Evolutionary conservation across 2,329 filamentous ascomycete genomes (phyloP).

Genomic region (Botrytis hyacinthi): DNA sequence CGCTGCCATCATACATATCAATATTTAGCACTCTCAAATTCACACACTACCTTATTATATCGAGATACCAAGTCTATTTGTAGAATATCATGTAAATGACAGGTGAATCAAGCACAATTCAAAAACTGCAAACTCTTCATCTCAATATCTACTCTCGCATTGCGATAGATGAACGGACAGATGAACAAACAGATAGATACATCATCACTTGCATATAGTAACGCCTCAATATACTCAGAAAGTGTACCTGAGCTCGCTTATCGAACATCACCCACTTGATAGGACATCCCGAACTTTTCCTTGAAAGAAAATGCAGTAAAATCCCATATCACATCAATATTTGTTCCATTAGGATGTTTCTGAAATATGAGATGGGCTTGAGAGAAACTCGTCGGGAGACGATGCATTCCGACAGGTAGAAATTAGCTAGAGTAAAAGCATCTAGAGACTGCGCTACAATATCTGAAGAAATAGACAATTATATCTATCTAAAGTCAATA

Average conservation of each 20-base stretch:
- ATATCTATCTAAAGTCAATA: neutral
- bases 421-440: neutral
- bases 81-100: neutral
- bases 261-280: no score
- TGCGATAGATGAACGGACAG: neutral
- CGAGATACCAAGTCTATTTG: neutral
- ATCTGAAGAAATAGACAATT: neutral
- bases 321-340: neutral
- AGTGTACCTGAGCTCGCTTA: neutral
- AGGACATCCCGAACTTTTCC: no score
- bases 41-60: neutral
- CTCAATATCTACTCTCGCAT: neutral
- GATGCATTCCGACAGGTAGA: neutral
- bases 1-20: neutral
- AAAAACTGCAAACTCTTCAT: neutral
- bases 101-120: neutral
- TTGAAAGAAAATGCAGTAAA: neutral
- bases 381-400: neutral
- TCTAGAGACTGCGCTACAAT: accelerated
- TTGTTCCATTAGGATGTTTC: neutral
- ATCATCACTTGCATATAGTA: neutral
- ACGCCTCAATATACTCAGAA: no score
- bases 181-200: neutral
- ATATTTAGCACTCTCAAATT: neutral
- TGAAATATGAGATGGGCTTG: neutral